phyloP scores from a whole-genome alignment of 2,329 filamentous ascomycete genomes.

The Clonostachys rhizophaga region DNA sequence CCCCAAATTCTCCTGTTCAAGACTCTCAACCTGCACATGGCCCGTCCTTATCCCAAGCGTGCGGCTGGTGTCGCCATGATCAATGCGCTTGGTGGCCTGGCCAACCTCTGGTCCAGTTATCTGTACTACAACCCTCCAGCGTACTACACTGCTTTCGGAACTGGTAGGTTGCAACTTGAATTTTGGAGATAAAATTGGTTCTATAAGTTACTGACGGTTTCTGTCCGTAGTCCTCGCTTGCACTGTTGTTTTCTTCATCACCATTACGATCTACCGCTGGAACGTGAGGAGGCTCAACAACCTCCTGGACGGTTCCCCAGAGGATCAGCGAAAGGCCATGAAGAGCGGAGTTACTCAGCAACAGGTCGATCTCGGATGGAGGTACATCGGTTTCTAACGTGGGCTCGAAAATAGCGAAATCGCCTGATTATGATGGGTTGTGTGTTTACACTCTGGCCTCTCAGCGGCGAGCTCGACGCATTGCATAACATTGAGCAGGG shows the following conservation, averaged over 20 bases:
- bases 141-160: constrained; percentile 12
- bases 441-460: no score
- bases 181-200: not conserved
- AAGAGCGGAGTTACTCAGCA: constrained; percentile 15
- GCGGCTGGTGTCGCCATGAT: constrained; percentile 65
- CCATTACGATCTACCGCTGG: constrained; percentile 11
- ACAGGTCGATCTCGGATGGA: constrained; percentile 15
- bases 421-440: no score
- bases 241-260: constrained; percentile 8
- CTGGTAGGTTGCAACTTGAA: constrained; percentile 3
- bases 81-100: constrained; percentile 51
- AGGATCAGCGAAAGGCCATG: constrained; percentile 9
- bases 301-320: constrained; percentile 9
- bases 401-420: not conserved
- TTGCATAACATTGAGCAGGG: no score
- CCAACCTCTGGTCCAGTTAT: constrained; percentile 59
- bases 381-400: constrained; percentile 12
- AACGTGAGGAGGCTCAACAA: constrained; percentile 11
- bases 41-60: constrained; percentile 69
- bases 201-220: not conserved
- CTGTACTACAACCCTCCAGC: constrained; percentile 42
- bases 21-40: constrained; percentile 66
- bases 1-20: constrained; percentile 43
- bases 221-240: constrained; percentile 9
- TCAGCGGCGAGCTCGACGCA: no score